Base-by-base conservation (phyloP, 345 rosid species). In the Populus pruinosa region DNA sequence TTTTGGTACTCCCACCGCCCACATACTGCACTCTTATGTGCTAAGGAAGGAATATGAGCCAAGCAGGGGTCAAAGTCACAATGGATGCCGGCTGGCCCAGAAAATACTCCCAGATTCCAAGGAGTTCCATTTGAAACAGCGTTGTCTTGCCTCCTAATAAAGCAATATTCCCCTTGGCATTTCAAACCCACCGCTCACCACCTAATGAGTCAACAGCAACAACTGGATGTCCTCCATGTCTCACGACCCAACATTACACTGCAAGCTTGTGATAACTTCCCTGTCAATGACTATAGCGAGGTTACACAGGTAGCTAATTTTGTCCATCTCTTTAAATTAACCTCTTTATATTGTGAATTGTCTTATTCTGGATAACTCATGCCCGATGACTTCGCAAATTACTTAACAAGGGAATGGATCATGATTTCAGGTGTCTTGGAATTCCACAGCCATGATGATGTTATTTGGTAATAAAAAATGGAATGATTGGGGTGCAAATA, bases 1-100 rank as follows among this genome's bases (percentile, higher is more conserved):
- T 31, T 31, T 31, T 31, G 33, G 33, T 2, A 31, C 33, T 31
- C 3, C 33, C 4, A 31, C 33, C 33, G 10, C 5, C 12, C 16
- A 5, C 5, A 27, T 4, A 41, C 21, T 33, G 23, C 31, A 56
- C 74, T 49, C 78, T 79, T 80, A 36, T 78, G 61, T 27, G 75
- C 47, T 50, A 80, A 80, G 82, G 47, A 80, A 80, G 64, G 82
- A 80, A 75, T 70, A 69, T 16, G 50, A 56, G 16, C 62, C 35
- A 50, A 29, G 8, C 1, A 29, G 14, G n/a, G 70, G 75, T 77
- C 67, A 71, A 36, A 72, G 71, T 64, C 35, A 65, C 29, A 33
- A 49, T 70, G 67, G 66, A 14, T 23, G 67, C 41, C 0, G 33
- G 53, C 53, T 50, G 72, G 59, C 8, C 67, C 77, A 12, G 14